phyloP scores from a whole-genome alignment of 768 basidiomycete genomes.

The Boletus speciosus region DNA sequence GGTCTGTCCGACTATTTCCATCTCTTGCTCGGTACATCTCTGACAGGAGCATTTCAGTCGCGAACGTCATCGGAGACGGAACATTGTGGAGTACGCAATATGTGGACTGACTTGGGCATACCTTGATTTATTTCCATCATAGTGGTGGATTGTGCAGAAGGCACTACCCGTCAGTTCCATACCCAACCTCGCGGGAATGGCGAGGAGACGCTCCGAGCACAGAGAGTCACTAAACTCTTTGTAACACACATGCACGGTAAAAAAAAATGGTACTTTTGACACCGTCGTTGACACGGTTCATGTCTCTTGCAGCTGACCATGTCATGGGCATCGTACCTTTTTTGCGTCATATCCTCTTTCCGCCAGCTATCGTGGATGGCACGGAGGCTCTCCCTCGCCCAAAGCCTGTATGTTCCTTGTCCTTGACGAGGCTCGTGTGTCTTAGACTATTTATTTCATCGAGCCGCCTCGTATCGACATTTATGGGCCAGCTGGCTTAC shows the following conservation, averaged over 20 bases:
- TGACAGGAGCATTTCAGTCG: constrained; percentile 33
- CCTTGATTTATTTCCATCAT: constrained; percentile 5
- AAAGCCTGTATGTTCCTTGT: constrained; percentile 9
- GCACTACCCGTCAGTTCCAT: constrained; percentile 67
- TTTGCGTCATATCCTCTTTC: constrained; percentile 55
- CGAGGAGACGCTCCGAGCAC: constrained; percentile 37
- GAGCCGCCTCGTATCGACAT: constrained; percentile 58
- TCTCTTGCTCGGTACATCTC: neutral
- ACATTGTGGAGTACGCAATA: constrained; percentile 62
- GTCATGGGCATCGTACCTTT: constrained; percentile 70
- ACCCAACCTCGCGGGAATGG: constrained; percentile 42
- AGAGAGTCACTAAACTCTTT: constrained; percentile 64
- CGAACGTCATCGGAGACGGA: constrained; percentile 51
- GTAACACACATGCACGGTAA: constrained; percentile 83
- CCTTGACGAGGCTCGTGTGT: neutral
- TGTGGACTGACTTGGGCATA: neutral
- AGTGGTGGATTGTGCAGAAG: constrained; percentile 88
- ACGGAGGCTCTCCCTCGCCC: constrained; percentile 8
- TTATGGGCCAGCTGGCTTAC: constrained; percentile 77
- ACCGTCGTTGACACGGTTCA: neutral
- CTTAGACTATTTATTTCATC: neutral
- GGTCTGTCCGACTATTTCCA: constrained; percentile 10
- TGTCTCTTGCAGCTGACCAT: constrained; percentile 54
- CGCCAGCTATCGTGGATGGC: constrained; percentile 30
- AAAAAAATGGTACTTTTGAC: neutral